phyloP scores from a whole-genome alignment of 1,284 basidiomycete genomes.

The Tausonia pullulans region DNA sequence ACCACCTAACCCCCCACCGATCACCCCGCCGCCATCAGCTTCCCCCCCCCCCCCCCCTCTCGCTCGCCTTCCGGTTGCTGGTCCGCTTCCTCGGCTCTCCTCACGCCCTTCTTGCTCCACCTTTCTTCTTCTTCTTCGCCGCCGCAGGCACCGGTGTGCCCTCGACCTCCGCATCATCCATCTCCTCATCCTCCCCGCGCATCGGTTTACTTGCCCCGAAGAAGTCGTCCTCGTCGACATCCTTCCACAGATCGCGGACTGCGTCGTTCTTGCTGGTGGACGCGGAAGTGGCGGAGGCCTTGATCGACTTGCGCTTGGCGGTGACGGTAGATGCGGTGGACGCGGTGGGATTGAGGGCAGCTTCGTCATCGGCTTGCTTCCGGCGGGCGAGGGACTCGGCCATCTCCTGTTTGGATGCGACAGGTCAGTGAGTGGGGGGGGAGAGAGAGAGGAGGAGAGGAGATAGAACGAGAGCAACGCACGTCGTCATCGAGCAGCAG shows the following conservation, averaged over 20 bases:
- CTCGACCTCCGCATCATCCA: no score
- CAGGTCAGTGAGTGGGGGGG: not conserved
- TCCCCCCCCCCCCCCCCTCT: no score
- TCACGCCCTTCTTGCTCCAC: not conserved
- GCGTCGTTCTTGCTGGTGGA: not conserved
- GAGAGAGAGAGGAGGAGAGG: not conserved
- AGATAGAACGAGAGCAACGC: not conserved
- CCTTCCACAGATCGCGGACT: slow-evolving; percentile 11
- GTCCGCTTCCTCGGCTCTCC: no score
- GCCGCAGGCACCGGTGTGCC: not conserved
- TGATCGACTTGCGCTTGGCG: slow-evolving; percentile 1
- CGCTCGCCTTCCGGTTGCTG: no score
- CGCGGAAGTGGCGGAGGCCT: not conserved
- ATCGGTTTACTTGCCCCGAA: slow-evolving; percentile 9
- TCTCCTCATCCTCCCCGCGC: no score
- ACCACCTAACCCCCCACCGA: no score
- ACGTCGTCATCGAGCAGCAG: slow-evolving; percentile 88
- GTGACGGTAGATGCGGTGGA: slow-evolving; percentile 14
- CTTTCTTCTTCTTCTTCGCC: not conserved
- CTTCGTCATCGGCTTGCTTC: slow-evolving; percentile 34
- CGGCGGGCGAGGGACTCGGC: slow-evolving; percentile 35
- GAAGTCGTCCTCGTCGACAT: slow-evolving; percentile 16
- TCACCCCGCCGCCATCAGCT: no score
- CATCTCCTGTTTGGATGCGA: slow-evolving; percentile 21
- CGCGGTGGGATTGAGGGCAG: slow-evolving; percentile 22